Evolutionary conservation across 2,329 filamentous ascomycete species (phyloP), one percentile per base, ranked within the genome.

Genomic region (Colletotrichum incanum): DNA sequence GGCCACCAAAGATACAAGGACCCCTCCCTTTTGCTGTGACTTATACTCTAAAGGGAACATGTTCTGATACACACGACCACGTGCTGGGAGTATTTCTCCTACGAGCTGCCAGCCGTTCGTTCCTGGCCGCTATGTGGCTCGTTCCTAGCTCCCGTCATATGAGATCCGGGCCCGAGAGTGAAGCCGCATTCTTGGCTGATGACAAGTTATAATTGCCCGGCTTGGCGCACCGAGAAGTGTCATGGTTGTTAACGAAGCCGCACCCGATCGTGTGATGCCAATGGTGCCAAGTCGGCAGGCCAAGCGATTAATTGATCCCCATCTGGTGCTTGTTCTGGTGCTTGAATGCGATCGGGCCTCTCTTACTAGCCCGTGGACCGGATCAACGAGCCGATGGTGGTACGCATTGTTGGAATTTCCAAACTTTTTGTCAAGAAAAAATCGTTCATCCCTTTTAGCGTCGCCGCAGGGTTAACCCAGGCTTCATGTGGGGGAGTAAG

Each of bases 111-210:
- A 63, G 5, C n/a, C 23, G 23, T 7, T n/a, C 34, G 34, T 63
- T 47, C 34, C 45, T 43, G 47, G 16, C 47, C 47, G 47, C 47
- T n/a, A 11, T 12, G n/a, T 43, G 31, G 49, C 26, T 31, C 31
- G 37, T 45, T 64, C 23, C 49, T 45, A 45, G 61, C 26, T 55
- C 39, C 61, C 61, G 49, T 47, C 49, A n/a, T 28, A 3, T 28
- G 37, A 55, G 20, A 26, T n/a, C 23, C 49, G 23, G 61, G 26
- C 20, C 61, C 61, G 61, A 37, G 12, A 31, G 61, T 9, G 47
- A n/a, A 64, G 61, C 61, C 49, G 49, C 37, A 31, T 26, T 64
- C 37, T 64, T 45, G 61, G 61, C 61, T 55, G 61, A 34, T 31
- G 61, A 23, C 11, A 54, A 54, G 34, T 41, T 18, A 23, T 41